These are phyloP conservation scores for Aquilaria sinensis DNA, from an alignment of 345 rosid genomes.

Conservation along the genomic window DNA sequence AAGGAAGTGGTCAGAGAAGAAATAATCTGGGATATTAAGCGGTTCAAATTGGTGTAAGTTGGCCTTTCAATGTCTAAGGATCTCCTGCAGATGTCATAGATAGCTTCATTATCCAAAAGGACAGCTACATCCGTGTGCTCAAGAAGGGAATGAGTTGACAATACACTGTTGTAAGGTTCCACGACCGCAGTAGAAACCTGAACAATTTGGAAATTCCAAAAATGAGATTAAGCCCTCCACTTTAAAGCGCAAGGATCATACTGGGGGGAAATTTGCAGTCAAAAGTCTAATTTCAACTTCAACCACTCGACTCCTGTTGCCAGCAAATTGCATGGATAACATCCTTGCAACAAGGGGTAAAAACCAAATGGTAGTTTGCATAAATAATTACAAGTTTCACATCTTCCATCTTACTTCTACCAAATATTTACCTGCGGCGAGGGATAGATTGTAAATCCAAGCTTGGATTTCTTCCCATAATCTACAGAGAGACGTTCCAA, in stretches of 20 bases:
- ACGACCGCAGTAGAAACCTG: conserved; percentile 87
- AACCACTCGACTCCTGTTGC: background rate
- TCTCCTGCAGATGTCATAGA: conserved; percentile 74
- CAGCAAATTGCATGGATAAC: background rate
- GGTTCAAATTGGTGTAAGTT: conserved; percentile 69
- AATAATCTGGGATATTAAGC: conserved; percentile 65
- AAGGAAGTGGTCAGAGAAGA: conserved; percentile 74
- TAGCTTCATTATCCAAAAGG: conserved; percentile 81
- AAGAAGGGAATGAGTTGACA: conserved; percentile 77
- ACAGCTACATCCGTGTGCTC: conserved; percentile 80
- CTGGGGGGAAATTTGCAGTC: background rate
- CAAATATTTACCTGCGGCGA: conserved; percentile 59
- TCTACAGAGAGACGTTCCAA: conserved; percentile 82
- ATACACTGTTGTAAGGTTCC: conserved; percentile 80
- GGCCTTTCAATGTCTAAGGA: conserved; percentile 79
- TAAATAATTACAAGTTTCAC: background rate
- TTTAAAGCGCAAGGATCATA: background rate
- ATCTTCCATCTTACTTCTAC: background rate
- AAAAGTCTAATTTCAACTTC: too few relatives aligned
- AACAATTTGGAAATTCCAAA: conserved; percentile 6
- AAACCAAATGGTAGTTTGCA: background rate
- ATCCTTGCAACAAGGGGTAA: background rate
- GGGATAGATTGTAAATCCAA: conserved; percentile 77
- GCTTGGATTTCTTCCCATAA: conserved; percentile 86
- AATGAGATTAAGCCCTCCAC: background rate